These are phyloP conservation scores for Colletotrichum euphorbiae DNA, from an alignment of 2,329 filamentous ascomycete genomes.

Conservation along the genomic window DNA sequence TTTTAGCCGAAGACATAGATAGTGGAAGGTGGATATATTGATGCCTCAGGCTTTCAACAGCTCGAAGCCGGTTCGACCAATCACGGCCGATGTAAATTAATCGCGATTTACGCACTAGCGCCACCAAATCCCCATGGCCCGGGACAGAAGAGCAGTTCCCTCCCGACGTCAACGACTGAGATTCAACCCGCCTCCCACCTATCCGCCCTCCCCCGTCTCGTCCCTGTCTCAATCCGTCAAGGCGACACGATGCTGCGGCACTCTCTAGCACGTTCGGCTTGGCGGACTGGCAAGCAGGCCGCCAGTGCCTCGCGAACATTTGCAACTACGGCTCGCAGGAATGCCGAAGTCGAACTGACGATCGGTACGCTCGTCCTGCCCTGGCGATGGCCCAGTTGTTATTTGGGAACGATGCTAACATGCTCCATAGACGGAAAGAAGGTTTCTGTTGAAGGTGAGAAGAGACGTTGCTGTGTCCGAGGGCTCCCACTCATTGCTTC, in stretches of 20 bases:
- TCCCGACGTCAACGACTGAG: conserved; percentile 56
- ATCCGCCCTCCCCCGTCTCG: conserved; percentile 46
- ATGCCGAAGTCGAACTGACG: conserved; percentile 95
- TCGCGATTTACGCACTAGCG: conserved; percentile 51
- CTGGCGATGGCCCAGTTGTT: conserved; percentile 46
- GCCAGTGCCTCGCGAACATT: conserved; percentile 79
- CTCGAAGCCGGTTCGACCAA: conserved; percentile 48
- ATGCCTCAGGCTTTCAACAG: conserved; percentile 53
- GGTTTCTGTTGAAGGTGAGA: conserved; percentile 91
- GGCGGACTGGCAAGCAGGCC: conserved; percentile 71
- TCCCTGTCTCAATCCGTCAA: conserved; percentile 61
- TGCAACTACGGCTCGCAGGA: conserved; percentile 80
- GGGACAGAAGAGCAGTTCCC: conserved; percentile 52
- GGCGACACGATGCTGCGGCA: conserved; percentile 77
- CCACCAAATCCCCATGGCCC: conserved; percentile 48
- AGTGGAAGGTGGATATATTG: conserved; percentile 15
- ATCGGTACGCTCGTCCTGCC: conserved; percentile 71
- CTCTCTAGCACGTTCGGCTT: conserved; percentile 75
- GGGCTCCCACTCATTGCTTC: conserved; percentile 42
- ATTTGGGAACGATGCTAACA: conserved; percentile 47
- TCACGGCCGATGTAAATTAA: conserved; percentile 59
- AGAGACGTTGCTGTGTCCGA: conserved; percentile 39
- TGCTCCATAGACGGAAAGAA: conserved; percentile 86
- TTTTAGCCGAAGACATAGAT: conserved; percentile 34
- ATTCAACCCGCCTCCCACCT: conserved; percentile 49